Evolutionary conservation across 495 filamentous ascomycete genomes (phyloP).

Genomic region (Cercophora newfieldiana): DNA sequence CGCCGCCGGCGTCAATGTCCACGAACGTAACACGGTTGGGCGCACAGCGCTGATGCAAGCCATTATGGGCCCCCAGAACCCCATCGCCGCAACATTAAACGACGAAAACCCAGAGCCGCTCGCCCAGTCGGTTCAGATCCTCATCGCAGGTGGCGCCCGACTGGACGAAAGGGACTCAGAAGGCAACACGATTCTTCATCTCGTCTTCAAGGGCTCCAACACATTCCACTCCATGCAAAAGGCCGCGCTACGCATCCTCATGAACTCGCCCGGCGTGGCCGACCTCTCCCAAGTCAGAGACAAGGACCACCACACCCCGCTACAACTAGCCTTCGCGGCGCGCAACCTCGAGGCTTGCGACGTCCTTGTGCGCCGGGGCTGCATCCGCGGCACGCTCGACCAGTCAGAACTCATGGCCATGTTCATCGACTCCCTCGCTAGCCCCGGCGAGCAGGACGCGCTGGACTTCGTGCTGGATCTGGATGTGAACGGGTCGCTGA

Average conservation of each 20-base stretch:
- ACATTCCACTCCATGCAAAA: conserved; percentile 11
- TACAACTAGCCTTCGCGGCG: conserved; percentile 16
- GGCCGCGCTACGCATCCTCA: conserved; percentile 22
- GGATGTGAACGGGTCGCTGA: background rate
- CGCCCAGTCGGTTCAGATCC: conserved; percentile 15
- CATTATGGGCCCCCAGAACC: conserved; percentile 24
- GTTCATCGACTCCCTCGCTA: background rate
- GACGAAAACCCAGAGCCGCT: conserved; percentile 15
- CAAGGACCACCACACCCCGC: conserved; percentile 15
- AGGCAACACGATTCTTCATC: conserved; percentile 26
- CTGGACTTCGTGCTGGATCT: background rate
- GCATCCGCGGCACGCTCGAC: conserved; percentile 2
- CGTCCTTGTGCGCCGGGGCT: conserved; percentile 28
- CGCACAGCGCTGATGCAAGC: conserved; percentile 21
- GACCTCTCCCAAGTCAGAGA: conserved; percentile 16
- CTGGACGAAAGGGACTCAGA: conserved; percentile 22
- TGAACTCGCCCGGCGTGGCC: conserved; percentile 21
- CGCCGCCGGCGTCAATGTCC: conserved; percentile 22
- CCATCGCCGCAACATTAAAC: background rate
- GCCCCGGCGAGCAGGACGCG: background rate
- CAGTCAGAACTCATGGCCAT: background rate
- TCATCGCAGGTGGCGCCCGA: conserved; percentile 25
- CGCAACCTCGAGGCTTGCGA: conserved; percentile 26
- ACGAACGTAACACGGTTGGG: conserved; percentile 21
- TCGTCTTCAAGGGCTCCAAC: conserved; percentile 26